Percentiles rank a stretch among this genome's conserved stretches.
Conservation (phyloP, 441 rosid genomes). For the Populus hybrid region DNA sequence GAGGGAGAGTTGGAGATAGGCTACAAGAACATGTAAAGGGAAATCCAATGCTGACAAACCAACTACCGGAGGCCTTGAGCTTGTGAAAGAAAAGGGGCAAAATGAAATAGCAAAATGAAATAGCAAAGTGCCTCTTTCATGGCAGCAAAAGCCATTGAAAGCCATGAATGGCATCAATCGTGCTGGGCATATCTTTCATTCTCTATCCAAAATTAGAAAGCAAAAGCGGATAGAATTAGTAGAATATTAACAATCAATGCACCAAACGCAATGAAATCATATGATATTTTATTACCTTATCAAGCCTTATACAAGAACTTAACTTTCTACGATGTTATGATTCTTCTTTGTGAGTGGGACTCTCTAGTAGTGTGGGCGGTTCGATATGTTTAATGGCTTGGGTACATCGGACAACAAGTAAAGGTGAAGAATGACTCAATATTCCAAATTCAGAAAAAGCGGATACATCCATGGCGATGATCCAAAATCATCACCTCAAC, state of each 20-base stretch:
- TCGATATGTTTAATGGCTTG: not conserved
- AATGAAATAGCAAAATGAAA: not conserved
- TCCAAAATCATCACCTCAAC: not conserved
- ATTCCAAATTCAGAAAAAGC: not conserved
- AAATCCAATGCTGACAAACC: not conserved
- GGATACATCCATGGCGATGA: not conserved
- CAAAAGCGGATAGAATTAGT: not conserved
- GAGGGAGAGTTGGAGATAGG: too few relatives aligned
- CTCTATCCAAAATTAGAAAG: not conserved
- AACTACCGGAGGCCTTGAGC: not conserved
- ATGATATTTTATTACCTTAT: not conserved
- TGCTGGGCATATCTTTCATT: not conserved
- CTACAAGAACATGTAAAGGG: not conserved
- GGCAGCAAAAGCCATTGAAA: slow-evolving; percentile 15
- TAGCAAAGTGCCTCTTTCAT: slow-evolving; percentile 9
- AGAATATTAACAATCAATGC: not conserved
- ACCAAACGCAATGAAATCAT: not conserved
- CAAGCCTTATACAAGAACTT: not conserved
- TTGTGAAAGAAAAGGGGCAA: not conserved
- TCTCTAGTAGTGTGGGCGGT: not conserved
- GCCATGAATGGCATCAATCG: too few relatives aligned
- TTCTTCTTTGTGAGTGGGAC: not conserved
- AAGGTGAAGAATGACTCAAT: not conserved
- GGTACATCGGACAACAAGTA: not conserved
- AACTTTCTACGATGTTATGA: not conserved